Evolutionary conservation across 2,329 filamentous ascomycete genomes (phyloP).

Genomic region (Arthrobotrys sphaeroides): DNA sequence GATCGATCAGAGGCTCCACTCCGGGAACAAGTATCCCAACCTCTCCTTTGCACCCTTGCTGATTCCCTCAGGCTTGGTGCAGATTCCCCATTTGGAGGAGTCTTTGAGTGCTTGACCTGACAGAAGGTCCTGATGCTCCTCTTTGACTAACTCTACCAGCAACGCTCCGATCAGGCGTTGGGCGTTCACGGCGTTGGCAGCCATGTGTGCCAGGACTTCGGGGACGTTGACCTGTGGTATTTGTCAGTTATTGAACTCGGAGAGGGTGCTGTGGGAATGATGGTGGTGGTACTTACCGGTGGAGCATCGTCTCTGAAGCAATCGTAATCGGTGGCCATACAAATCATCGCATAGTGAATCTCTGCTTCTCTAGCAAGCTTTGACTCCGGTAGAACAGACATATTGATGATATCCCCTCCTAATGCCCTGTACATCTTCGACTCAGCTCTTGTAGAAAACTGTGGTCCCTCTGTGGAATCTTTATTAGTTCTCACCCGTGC

Average conservation of each 20-base stretch:
- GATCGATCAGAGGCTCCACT: slow-evolving; percentile 65
- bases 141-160: slow-evolving; percentile 81
- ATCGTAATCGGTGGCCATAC: slow-evolving; percentile 99
- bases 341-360: slow-evolving; percentile 97
- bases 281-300: slow-evolving; percentile 20
- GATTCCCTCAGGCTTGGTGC: slow-evolving; percentile 81
- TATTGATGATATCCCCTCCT: slow-evolving; percentile 97
- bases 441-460: slow-evolving; percentile 96
- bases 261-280: slow-evolving; percentile 65
- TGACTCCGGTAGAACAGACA: slow-evolving; percentile 93
- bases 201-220: slow-evolving; percentile 98
- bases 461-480: slow-evolving; percentile 78
- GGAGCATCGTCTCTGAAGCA: slow-evolving; percentile 72
- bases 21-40: slow-evolving; percentile 86
- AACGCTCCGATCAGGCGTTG: slow-evolving; percentile 84
- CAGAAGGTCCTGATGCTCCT: slow-evolving; percentile 79
- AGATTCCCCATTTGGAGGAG: slow-evolving; percentile 79
- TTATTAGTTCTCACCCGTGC: not conserved
- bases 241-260: not conserved
- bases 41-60: slow-evolving; percentile 78
- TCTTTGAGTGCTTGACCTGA: slow-evolving; percentile 83
- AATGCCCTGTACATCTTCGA: slow-evolving; percentile 93
- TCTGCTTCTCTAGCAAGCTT: slow-evolving; percentile 97
- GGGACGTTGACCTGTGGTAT: slow-evolving; percentile 77
- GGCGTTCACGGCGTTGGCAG: slow-evolving; percentile 88